Evolutionary conservation across 371 early-diverging fungal species (phyloP).

Genomic region (Mortierella sp.): DNA sequence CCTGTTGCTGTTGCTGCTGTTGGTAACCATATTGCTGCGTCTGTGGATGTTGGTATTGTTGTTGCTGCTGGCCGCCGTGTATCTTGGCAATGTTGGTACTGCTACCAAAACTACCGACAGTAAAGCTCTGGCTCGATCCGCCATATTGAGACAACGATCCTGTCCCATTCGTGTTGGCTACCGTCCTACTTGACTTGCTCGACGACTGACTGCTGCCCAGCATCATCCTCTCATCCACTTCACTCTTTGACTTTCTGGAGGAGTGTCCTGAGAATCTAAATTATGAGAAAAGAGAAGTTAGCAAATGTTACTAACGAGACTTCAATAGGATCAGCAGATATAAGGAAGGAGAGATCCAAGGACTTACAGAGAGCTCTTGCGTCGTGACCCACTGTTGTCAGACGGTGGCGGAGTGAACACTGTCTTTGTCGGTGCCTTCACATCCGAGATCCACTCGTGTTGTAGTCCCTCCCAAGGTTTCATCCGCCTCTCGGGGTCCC

Average conservation of each 20-base stretch:
- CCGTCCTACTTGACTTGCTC: slow-evolving; percentile 17
- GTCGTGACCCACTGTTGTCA: slow-evolving; percentile 14
- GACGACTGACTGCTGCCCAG: slow-evolving; percentile 2
- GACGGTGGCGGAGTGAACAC: slow-evolving; percentile 4
- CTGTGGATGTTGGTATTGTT: slow-evolving; percentile 4
- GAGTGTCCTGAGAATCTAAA: slow-evolving; percentile 3
- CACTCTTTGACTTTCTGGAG: slow-evolving; percentile 12
- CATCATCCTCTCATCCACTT: not conserved
- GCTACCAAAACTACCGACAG: slow-evolving; percentile 4
- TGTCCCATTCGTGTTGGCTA: slow-evolving; percentile 6
- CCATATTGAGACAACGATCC: slow-evolving; percentile 3
- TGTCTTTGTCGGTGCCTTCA: slow-evolving; percentile 9
- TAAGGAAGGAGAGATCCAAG: not conserved
- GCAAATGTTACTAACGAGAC: not conserved
- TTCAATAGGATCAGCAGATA: too few species aligned
- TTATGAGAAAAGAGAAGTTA: not conserved
- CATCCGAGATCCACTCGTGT: slow-evolving; percentile 79
- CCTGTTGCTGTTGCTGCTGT: slow-evolving; percentile 17
- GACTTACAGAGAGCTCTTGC: slow-evolving; percentile 38
- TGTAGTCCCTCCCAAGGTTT: slow-evolving; percentile 84
- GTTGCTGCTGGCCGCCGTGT: slow-evolving; percentile 17
- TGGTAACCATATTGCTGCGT: too few species aligned
- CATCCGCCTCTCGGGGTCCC: slow-evolving; percentile 92
- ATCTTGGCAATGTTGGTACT: slow-evolving; percentile 19
- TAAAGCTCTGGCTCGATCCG: slow-evolving; percentile 5